Evolutionary conservation across 352 stramenopile species (phyloP).

Genomic region (Phytophthora megakarya): DNA sequence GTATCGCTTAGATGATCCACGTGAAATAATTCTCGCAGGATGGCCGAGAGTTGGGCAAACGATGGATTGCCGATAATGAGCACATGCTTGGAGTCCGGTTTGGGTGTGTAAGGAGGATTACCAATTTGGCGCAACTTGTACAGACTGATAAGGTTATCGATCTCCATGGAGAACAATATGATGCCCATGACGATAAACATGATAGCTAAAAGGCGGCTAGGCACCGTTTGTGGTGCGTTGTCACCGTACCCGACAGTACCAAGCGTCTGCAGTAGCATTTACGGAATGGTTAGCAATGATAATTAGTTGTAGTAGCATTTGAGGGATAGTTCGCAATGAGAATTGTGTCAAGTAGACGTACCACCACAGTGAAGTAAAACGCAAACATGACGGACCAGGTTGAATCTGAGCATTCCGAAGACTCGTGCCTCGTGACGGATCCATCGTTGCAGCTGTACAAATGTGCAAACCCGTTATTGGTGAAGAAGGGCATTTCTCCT

Average conservation of each 20-base stretch:
- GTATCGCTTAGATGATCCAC: slow-evolving; percentile 67
- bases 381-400: slow-evolving; percentile 91
- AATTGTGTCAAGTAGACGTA: slow-evolving; percentile 34
- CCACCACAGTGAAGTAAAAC: slow-evolving; percentile 89
- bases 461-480: slow-evolving; percentile 79
- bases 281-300: slow-evolving; percentile 10
- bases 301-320: slow-evolving; percentile 27
- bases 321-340: slow-evolving; percentile 9
- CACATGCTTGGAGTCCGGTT: slow-evolving; percentile 70
- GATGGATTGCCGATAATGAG: slow-evolving; percentile 86
- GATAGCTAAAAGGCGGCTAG: slow-evolving; percentile 83
- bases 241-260: slow-evolving; percentile 89
- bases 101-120: slow-evolving; percentile 77
- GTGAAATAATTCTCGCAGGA: slow-evolving; percentile 89
- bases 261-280: slow-evolving; percentile 56
- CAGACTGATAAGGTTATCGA: slow-evolving; percentile 86
- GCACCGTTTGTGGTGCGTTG: slow-evolving; percentile 80
- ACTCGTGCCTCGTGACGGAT: slow-evolving; percentile 55
- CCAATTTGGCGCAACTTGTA: slow-evolving; percentile 83
- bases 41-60: slow-evolving; percentile 81
- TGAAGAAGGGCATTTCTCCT: slow-evolving; percentile 81
- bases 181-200: slow-evolving; percentile 90
- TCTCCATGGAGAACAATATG: slow-evolving; percentile 89
- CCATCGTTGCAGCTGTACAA: slow-evolving; percentile 76
- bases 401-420: slow-evolving; percentile 50